phyloP scores from a whole-genome alignment of 805 yeast species.

The Pichia pseudocactophila region DNA sequence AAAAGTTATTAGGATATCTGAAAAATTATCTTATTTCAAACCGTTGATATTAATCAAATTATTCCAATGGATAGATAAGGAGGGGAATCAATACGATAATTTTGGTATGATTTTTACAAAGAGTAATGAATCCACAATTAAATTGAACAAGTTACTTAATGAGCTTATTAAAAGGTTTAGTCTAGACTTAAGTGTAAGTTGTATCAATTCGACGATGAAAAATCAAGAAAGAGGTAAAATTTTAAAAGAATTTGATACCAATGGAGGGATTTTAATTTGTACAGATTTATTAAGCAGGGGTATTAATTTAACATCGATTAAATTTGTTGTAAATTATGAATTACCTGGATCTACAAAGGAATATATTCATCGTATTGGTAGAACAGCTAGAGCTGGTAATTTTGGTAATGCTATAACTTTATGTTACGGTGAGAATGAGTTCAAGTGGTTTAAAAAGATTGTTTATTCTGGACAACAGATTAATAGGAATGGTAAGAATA shows the following conservation, averaged over 20 bases:
- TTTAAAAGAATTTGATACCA: conserved; percentile 46
- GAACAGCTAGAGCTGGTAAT: conserved; percentile 91
- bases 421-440: conserved; percentile 72
- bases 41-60: conserved; percentile 66
- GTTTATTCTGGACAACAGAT: conserved; percentile 41
- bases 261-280: conserved; percentile 49
- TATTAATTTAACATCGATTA: conserved; percentile 64
- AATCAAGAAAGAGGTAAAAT: conserved; percentile 45
- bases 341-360: conserved; percentile 83
- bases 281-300: conserved; percentile 97
- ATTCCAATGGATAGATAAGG: conserved; percentile 28
- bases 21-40: conserved; percentile 38
- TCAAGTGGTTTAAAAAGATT: conserved; percentile 46
- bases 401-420: conserved; percentile 68
- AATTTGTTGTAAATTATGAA: conserved; percentile 82
- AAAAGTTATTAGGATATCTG: conserved; percentile 21
- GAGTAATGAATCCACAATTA: conserved; percentile 80
- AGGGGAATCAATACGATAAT: conserved; percentile 21
- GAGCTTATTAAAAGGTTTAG: conserved; percentile 28
- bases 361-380: conserved; percentile 91
- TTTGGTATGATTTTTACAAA: conserved; percentile 57
- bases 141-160: conserved; percentile 55
- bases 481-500: conserved; percentile 35
- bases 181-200: conserved; percentile 25
- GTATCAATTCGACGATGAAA: conserved; percentile 53